Evolutionary conservation across 2,329 filamentous ascomycete species (phyloP), one percentile per base, ranked within the genome.

Genomic region (Dactylella cylindrospora): DNA sequence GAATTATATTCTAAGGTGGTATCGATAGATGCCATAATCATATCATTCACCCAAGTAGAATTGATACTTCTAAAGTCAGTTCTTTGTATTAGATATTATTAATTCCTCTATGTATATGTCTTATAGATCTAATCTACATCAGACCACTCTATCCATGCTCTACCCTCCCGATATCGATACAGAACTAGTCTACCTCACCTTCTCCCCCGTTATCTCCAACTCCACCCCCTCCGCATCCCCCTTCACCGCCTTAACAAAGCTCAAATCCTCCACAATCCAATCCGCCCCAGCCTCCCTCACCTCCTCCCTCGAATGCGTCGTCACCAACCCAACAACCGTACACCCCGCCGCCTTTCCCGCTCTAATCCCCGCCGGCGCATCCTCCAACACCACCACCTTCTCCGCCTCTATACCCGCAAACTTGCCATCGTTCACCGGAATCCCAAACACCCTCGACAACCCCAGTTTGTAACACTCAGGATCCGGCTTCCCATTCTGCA

Each of bases 261-360:
- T 77, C 74, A 95, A 77, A 74, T 96, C 88, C 72, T 78, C 77
- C 54, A 95, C 84, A 45, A 95, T 83, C 84, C 87, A 95, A 75
- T 95, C 89, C 36, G 90, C 88, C n/a, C 82, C 84, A 3, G 89
- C 88, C 39, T 79, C 81, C 62, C 78, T 75, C 43, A 95, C 79
- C 74, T 90, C 81, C 68, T 83, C 81, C 38, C 84, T 76, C 20
- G 80, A 82, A 74, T 95, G 90, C 70, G 88, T 94, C 49, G 90
- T 95, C 51, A 86, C 82, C 49, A 96, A 75, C n/a, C 84, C 90
- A 38, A 95, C 75, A 9, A 95, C 90, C 70, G 81, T 84, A 76
- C 86, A 95, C 1, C 89, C 90, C 7, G 90, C 90, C 0, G 82
- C 87, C 74, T 90, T 94, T 41, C 90, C 90, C 22, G 90, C 83